Base-by-base conservation (phyloP, 2,329 filamentous ascomycete genomes). In the Corniculantispora saksenae region DNA sequence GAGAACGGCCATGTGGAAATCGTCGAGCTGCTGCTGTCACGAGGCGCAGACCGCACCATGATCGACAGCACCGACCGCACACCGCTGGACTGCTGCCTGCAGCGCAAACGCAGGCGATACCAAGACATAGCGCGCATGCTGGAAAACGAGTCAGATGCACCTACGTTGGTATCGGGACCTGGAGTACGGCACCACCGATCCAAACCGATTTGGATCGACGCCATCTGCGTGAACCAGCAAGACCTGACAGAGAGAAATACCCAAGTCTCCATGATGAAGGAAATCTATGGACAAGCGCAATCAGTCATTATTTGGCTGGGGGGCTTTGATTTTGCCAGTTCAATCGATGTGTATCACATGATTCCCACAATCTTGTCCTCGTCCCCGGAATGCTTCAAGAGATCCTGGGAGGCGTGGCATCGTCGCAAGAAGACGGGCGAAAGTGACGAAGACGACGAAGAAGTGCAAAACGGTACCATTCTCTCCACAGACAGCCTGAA, bases 181-280 rank as follows among this genome's bases (percentile, higher is more conserved):
- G 40, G 29, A 56, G 56, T 62, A 63, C 3, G 12, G 4, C 61
- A 58, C 23, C 61, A 45, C 32, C 25, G 61, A 51, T 50, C 61
- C 53, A 57, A 57, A 23, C 61, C 53, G 2, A 63, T 63, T 9
- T 70, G 69, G 68, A 62, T 69, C 8, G 69, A 70, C 9, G 69
- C 66, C 1, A 63, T 70, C 51, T 70, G 67, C 17, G 69, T 70
- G 40, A 60, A 70, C 23, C 69, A 70, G 64, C 19, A 29, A 2
- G 61, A 69, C 7, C 15, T 47, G 12, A 21, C 53, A 5, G 68
- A 70, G 13, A 60, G 66, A 21, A 61, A 54, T 6, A 62, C 59
- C 1, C 68, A 70, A 25, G 69, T 70, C 0, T 55, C 63, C 10
- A 57, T 70, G 7, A 70, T 70, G 69, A 54, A 63, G 9, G 50